These are phyloP conservation scores for Pseudogymnoascus sp. DNA, from an alignment of 2,329 filamentous ascomycete genomes.

Conservation along the genomic window DNA sequence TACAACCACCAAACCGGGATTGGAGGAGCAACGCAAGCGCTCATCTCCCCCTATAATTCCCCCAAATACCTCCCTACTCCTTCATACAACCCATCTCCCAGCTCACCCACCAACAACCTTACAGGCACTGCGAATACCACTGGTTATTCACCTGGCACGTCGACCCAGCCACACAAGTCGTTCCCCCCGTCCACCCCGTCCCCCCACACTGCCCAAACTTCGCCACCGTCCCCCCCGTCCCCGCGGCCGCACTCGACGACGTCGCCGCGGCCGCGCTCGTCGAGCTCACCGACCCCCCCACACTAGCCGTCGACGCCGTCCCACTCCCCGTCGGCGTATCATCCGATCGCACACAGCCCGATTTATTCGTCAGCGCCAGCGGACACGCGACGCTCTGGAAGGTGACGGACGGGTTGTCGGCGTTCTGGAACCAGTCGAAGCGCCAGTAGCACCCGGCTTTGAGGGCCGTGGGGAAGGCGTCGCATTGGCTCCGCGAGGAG, in stretches of 20 bases:
- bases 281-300: background rate
- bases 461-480: constrained; percentile 36
- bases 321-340: background rate
- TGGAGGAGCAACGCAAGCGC: background rate
- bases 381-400: constrained; percentile 44
- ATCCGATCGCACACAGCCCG: constrained; percentile 31
- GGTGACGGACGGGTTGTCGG: constrained; percentile 40
- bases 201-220: constrained; percentile 24
- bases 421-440: constrained; percentile 45
- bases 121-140: constrained; percentile 18
- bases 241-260: background rate
- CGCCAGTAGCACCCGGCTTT: constrained; percentile 44
- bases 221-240: constrained; percentile 3
- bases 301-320: background rate
- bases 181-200: constrained; percentile 16
- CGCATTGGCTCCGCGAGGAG: constrained; percentile 35
- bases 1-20: background rate
- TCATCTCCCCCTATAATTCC: background rate
- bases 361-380: constrained; percentile 36
- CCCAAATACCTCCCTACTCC: background rate
- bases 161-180: constrained; percentile 12
- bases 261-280: background rate
- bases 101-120: background rate
- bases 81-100: background rate
- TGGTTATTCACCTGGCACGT: constrained; percentile 16